Conservation (phyloP, 306 rosid species). For the Vigna radiata region DNA sequence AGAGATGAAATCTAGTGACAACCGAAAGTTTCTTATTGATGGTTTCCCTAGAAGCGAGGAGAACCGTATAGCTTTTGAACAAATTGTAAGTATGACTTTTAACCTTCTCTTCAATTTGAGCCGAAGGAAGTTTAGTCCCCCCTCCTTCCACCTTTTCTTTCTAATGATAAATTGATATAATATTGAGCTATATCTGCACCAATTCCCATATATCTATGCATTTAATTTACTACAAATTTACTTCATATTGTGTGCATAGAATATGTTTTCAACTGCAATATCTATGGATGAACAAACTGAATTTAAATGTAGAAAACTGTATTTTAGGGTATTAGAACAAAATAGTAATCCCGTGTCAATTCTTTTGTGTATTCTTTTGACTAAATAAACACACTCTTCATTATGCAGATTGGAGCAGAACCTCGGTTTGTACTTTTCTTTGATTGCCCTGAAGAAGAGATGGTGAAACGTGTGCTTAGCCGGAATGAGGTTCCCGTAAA, state of each 20-base stretch:
- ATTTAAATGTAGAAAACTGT: constrained; percentile 9
- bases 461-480: constrained; percentile 92
- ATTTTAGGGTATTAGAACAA: constrained; percentile 6
- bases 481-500: constrained; percentile 83
- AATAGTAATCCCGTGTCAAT: constrained; percentile 24
- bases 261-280: constrained; percentile 27
- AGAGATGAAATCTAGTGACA: constrained; percentile 81
- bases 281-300: background rate
- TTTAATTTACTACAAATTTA: constrained; percentile 25
- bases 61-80: constrained; percentile 83
- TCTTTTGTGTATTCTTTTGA: constrained; percentile 12
- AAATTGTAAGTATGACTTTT: constrained; percentile 68
- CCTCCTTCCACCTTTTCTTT: constrained; percentile 4
- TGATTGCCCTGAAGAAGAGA: constrained; percentile 92
- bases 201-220: background rate
- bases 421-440: constrained; percentile 90
- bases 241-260: constrained; percentile 11
- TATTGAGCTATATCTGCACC: constrained; percentile 33
- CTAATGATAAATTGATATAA: constrained; percentile 31
- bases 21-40: constrained; percentile 77
- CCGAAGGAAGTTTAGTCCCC: constrained; percentile 21
- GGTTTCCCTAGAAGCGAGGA: constrained; percentile 96
- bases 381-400: constrained; percentile 16
- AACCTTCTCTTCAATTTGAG: constrained; percentile 21
- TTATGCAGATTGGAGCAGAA: constrained; percentile 73